A percentile compares a stretch with the other conserved stretches of the same genome.
Evolutionary conservation across 1,284 basidiomycete genomes (phyloP).

Genomic region (Puccinia coronata): DNA sequence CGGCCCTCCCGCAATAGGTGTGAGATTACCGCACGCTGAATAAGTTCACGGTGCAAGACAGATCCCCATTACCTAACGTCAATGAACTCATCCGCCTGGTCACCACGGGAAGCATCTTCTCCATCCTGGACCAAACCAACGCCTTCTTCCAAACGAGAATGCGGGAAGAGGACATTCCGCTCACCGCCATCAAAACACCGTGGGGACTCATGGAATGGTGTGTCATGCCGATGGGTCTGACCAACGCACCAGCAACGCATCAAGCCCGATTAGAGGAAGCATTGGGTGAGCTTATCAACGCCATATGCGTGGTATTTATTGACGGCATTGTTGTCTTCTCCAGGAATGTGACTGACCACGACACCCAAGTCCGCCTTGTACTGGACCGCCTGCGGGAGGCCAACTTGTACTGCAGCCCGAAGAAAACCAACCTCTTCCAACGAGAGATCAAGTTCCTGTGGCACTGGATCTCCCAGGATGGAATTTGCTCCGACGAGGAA

Average conservation of each 20-base stretch:
- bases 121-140: slow-evolving; percentile 62
- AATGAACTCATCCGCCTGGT: slow-evolving; percentile 7
- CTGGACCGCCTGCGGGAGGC: background rate
- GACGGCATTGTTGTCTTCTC: slow-evolving; percentile 12
- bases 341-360: background rate
- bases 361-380: background rate
- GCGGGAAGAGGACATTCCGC: slow-evolving; percentile 59
- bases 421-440: slow-evolving; percentile 14
- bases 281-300: slow-evolving; percentile 8
- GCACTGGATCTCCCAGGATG: slow-evolving; percentile 7
- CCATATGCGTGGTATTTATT: slow-evolving; percentile 5
- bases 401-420: slow-evolving; percentile 5
- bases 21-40: background rate
- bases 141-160: slow-evolving; percentile 61
- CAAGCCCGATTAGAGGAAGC: slow-evolving; percentile 51
- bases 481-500: background rate
- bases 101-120: slow-evolving; percentile 55
- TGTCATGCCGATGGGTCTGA: slow-evolving; percentile 62
- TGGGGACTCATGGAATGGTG: no score
- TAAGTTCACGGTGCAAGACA: background rate
- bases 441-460: slow-evolving; percentile 1
- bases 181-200: slow-evolving; percentile 61
- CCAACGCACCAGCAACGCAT: slow-evolving; percentile 60
- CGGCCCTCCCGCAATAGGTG: background rate
- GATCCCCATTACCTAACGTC: slow-evolving; percentile 11